phyloP scores from a whole-genome alignment of 495 filamentous ascomycete species.

The Aspergillus cavernicola region DNA sequence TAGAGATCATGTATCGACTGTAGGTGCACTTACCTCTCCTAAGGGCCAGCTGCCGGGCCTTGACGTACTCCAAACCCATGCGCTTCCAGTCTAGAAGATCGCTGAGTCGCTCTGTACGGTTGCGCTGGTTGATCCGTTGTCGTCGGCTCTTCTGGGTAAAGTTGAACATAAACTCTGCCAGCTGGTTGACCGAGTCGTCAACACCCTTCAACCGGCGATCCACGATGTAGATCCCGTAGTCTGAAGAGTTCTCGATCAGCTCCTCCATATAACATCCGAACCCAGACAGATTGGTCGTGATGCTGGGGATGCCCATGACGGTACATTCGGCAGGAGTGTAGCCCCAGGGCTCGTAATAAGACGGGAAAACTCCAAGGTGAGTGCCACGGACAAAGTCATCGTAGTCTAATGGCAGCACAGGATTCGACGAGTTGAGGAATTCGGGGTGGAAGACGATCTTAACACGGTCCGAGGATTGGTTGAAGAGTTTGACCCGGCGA shows the following conservation, averaged over 20 bases:
- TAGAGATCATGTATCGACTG: not conserved
- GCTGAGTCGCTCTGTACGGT: slow-evolving; percentile 92
- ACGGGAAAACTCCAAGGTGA: slow-evolving; percentile 91
- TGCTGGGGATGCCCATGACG: slow-evolving; percentile 98
- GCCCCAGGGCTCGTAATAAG: slow-evolving; percentile 99
- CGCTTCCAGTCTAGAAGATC: slow-evolving; percentile 98
- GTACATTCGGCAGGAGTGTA: slow-evolving; percentile 98
- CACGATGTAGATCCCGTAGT: slow-evolving; percentile 99
- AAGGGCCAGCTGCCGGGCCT: slow-evolving; percentile 88
- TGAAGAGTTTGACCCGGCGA: slow-evolving; percentile 93
- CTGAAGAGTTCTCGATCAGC: slow-evolving; percentile 92
- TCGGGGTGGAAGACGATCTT: slow-evolving; percentile 98
- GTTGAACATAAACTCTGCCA: slow-evolving; percentile 88
- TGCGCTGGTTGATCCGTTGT: slow-evolving; percentile 97
- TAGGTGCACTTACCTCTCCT: slow-evolving; percentile 56
- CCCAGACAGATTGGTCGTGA: slow-evolving; percentile 95
- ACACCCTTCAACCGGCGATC: slow-evolving; percentile 94
- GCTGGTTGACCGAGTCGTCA: slow-evolving; percentile 95
- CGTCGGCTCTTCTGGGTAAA: slow-evolving; percentile 91
- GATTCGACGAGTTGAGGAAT: slow-evolving; percentile 93
- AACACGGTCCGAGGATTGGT: slow-evolving; percentile 89
- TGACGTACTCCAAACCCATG: slow-evolving; percentile 99
- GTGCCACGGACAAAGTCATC: slow-evolving; percentile 98
- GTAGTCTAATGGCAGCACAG: slow-evolving; percentile 92
- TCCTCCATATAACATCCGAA: slow-evolving; percentile 99